These are phyloP conservation scores for Pythium inflatum DNA, from an alignment of 352 stramenopile species.

Conservation along the genomic window DNA sequence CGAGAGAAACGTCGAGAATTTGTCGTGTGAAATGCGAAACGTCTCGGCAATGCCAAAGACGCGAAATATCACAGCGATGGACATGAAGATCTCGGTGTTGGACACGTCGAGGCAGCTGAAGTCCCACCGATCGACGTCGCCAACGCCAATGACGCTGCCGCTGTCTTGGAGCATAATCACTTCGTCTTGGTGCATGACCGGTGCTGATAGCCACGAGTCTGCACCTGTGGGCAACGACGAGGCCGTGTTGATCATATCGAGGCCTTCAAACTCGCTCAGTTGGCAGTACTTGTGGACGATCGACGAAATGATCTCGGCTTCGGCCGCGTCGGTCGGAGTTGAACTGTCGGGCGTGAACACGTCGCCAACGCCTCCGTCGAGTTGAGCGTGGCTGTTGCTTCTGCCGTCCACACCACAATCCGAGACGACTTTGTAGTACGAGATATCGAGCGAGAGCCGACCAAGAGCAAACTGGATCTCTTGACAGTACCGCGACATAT, in stretches of 20 bases:
- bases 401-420: constrained; percentile 10
- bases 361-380: background rate
- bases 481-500: constrained; percentile 63
- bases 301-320: constrained; percentile 40
- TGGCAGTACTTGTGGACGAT: constrained; percentile 44
- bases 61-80: constrained; percentile 35
- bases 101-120: constrained; percentile 42
- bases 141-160: constrained; percentile 45
- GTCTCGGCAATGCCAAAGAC: constrained; percentile 45
- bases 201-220: constrained; percentile 7
- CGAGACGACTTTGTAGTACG: constrained; percentile 76
- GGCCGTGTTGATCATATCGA: constrained; percentile 9
- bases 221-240: background rate
- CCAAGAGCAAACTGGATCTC: constrained; percentile 76
- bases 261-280: constrained; percentile 3
- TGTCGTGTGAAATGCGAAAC: constrained; percentile 43
- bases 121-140: constrained; percentile 65
- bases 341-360: background rate
- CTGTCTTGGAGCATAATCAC: constrained; percentile 61
- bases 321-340: background rate
- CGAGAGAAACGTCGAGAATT: constrained; percentile 41
- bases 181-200: constrained; percentile 51
- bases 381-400: background rate
- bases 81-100: constrained; percentile 29
- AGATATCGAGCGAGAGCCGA: constrained; percentile 70